Evolutionary conservation across 1,139 yeast species (phyloP), one percentile per base, ranked within the genome.

Genomic region (Blastobotrys malaysiensis): DNA sequence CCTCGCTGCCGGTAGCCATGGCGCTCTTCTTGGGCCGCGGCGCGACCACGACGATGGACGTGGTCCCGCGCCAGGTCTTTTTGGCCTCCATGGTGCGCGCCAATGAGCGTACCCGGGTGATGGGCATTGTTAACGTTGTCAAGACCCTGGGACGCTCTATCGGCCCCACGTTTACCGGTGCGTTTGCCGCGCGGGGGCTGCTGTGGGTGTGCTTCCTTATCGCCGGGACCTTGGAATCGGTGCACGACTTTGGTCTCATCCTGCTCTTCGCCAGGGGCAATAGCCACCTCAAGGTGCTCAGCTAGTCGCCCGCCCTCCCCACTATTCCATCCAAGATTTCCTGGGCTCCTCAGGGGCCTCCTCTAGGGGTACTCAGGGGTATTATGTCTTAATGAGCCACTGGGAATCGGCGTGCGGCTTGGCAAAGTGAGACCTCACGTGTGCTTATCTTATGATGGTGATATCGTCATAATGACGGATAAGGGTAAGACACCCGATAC

Each of bases 51-150:
- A 80, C 90, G 0, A 88, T 89, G 93, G 97, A 90, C 66, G 96
- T 89, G 26, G 95, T 89, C 1, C 96, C 97, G 6, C 77, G 97
- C 52, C 96, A 89, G 68, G 81, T 89, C 3, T 73, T 90, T 46
- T 70, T 89, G 44, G 82, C 95, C 0, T 79, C 88, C 1, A 74
- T 88, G 18, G 82, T 90, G 52, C 77, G 78, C 14, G 76, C 79
- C 9, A 70, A 75, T 11, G 95, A 88, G 55, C 72, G 90, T 48
- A 83, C 95, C 3, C 80, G 78, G 62, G 93, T 86, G 1, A 79
- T 90, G 84, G 97, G 96, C 1, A 75, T 86, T 2, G 96, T 89
- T 3, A 89, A 89, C 64, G 84, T 89, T 43, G 90, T 87, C 22
- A 89, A 89, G 68, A 90, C 96, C 1, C 76, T 87, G 61, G 95